Evolutionary conservation across 169 alveolate species (phyloP).

Genomic region (Plasmodium knowlesi): DNA sequence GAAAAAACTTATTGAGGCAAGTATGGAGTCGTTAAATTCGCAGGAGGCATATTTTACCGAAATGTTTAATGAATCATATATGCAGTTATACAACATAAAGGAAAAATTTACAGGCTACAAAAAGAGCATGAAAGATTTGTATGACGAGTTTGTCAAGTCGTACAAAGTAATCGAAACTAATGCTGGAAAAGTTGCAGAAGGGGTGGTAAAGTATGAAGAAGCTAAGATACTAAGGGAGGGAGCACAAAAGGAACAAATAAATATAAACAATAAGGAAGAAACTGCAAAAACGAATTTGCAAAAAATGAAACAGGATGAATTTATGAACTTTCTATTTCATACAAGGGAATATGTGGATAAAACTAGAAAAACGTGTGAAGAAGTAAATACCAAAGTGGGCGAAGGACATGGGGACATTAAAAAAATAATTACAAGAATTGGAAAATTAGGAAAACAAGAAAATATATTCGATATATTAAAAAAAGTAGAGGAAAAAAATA

Average conservation of each 20-base stretch:
- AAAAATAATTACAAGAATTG: neutral
- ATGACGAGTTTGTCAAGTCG: neutral
- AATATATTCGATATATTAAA: neutral
- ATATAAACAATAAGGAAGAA: neutral
- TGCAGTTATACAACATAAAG: neutral
- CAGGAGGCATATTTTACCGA: neutral
- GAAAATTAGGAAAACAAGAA: neutral
- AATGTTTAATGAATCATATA: neutral
- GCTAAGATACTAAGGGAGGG: neutral
- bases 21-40: slow-evolving; percentile 5
- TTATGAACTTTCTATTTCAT: neutral
- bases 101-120: neutral
- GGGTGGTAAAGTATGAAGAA: neutral
- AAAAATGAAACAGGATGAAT: slow-evolving; percentile 3
- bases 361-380: neutral
- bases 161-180: neutral
- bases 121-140: neutral
- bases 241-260: neutral
- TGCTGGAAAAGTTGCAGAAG: neutral
- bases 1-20: slow-evolving; percentile 5
- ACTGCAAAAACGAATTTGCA: neutral
- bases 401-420: neutral
- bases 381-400: neutral
- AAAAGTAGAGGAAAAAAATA: neutral
- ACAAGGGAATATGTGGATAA: slow-evolving; percentile 5